A percentile compares a stretch with the other conserved stretches of the same genome.
phyloP scores from a whole-genome alignment of 306 rosid genomes.

The Begonia peltatifolia region DNA sequence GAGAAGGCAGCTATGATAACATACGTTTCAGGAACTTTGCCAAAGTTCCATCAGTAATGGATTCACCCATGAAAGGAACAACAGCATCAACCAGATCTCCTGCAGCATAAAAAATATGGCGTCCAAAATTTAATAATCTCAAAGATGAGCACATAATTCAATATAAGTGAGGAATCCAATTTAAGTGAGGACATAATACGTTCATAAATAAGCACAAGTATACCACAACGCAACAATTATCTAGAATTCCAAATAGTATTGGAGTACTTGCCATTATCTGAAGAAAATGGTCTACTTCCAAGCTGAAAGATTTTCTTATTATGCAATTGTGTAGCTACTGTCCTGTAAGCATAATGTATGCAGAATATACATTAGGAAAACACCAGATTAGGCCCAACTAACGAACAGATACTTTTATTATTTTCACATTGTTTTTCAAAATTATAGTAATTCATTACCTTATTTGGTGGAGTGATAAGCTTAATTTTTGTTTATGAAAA shows the following conservation, averaged over 20 bases:
- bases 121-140: neutral
- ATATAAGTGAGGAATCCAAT: neutral
- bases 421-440: neutral
- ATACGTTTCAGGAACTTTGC: constrained; percentile 45
- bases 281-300: constrained; percentile 27
- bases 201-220: neutral
- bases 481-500: too few relatives aligned
- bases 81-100: constrained; percentile 47
- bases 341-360: constrained; percentile 13
- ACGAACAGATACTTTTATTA: neutral
- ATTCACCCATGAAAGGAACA: constrained; percentile 63
- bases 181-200: neutral
- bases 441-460: neutral
- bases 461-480: too few relatives aligned
- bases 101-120: constrained; percentile 8
- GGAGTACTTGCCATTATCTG: constrained; percentile 28
- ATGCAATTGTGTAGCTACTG: constrained; percentile 6
- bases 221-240: neutral
- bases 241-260: neutral
- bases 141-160: neutral
- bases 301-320: constrained; percentile 5
- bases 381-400: neutral
- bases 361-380: neutral
- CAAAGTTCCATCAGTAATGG: constrained; percentile 44
- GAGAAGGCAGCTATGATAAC: constrained; percentile 11